These are phyloP conservation scores for Neurospora crassa DNA, from an alignment of 2,329 filamentous ascomycete species.

Conservation along the genomic window DNA sequence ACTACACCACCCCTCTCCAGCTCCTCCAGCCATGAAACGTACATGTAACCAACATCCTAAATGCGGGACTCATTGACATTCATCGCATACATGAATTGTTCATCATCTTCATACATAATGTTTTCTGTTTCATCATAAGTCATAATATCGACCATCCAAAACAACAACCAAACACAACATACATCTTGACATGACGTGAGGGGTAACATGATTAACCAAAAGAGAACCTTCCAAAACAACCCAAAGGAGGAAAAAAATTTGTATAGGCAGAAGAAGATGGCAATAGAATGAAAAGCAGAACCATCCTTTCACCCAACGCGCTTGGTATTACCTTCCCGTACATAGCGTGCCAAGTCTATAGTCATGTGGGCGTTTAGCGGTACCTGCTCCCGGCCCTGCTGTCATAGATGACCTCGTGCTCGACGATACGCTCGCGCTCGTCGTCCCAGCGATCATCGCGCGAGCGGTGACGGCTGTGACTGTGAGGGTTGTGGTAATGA, in stretches of 20 bases:
- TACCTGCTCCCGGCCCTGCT: neutral
- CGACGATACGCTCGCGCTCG: conserved; percentile 54
- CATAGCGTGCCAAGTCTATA: neutral
- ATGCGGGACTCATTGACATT: neutral
- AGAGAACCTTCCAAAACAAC: neutral
- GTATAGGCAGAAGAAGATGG: neutral
- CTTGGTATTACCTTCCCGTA: neutral
- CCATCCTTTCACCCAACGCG: neutral
- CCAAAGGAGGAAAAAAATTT: neutral
- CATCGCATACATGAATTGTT: neutral
- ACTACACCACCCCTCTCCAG: neutral
- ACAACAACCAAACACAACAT: neutral
- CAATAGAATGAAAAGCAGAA: neutral
- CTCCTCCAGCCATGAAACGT: neutral
- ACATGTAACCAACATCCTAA: neutral
- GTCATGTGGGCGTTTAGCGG: neutral
- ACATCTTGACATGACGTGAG: neutral
- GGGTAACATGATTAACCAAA: neutral
- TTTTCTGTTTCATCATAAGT: neutral
- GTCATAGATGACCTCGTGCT: conserved; percentile 61
- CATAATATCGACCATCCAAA: neutral
- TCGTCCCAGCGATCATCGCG: conserved; percentile 40
- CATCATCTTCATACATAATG: neutral
- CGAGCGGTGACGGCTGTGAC: conserved; percentile 18
- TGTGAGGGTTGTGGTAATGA: conserved; percentile 22